Base-by-base conservation (phyloP, 495 filamentous ascomycete species). In the Podospora pseudocomata region DNA sequence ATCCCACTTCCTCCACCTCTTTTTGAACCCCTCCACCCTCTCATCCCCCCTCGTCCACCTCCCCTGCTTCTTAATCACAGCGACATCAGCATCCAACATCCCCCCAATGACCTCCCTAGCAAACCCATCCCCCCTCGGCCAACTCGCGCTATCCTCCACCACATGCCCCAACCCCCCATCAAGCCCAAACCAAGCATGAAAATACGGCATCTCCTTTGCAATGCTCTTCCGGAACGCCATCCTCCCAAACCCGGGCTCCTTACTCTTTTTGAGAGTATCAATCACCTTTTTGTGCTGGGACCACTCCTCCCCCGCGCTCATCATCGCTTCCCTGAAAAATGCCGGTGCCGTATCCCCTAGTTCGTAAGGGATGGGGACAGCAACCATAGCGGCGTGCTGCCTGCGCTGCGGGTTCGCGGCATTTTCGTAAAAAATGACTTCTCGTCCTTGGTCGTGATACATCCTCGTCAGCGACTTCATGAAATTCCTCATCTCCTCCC, bases 401-500 rank as follows among this genome's bases (percentile, higher is more conserved):
- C 92, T 91, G 23, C 89, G 83, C 18, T 92, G 86, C 6, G 91
- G 92, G 2, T 88, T 86, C 6, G 93, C 94, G 11, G 96, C 95
- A 74, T 97, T 97, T 72, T 99, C 95, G 83, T 98, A 98, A 82
- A 99, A 99, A 63, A 99, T 82, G 2, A 98, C 96, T 73, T 93
- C 92, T 53, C 90, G 89, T 30, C 91, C 92, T 74, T 95, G 93
- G 30, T 92, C 89, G 79, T 94, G 91, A 77, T 98, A 98, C 87
- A 96, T 87, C 60, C 94, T 88, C 2, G 89, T 97, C 34, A 99
- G 86, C 74, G 87, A 91, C 81, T 99, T 99, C 94, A 98, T 98
- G 79, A 99, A 99, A 78, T 99, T 99, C 77, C 94, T 90, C 54
- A 99, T 92, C 75, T 99, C 95, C 72, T 99, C 95, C 95, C 96